Base-by-base conservation (phyloP, 352 stramenopile genomes). In the Pythium diclinum region DNA sequence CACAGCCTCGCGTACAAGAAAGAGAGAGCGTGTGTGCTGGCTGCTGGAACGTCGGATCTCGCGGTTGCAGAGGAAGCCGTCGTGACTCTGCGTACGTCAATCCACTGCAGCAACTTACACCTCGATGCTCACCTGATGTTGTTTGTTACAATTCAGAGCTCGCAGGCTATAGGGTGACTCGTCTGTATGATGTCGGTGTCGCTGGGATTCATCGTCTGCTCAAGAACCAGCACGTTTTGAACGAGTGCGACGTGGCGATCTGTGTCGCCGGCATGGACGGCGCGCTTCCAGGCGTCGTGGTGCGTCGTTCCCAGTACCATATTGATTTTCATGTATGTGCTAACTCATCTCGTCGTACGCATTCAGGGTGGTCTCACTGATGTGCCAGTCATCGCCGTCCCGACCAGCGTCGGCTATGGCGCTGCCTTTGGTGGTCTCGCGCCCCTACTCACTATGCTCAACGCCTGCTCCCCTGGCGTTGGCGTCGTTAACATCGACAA, bases 401-500 rank as follows among this genome's bases (percentile, higher is more conserved):
- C 92, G 3, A 98, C 92, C 19, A 97, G 89, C 63, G 89, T 99
- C 52, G 97, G 97, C n/a, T 95, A 95, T 54, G 87, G 87, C 13
- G 85, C 85, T 21, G 85, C 86, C 3, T 95, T 95, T 54, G 84
- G 89, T 3, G 97, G 96, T 0, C 74, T 99, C 10, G 96, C 93
- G 55, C 96, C 96, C 0, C 77, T 99, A 49, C 75, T 99, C 17
- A 99, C 96, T 10, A 99, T 99, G 96, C 79, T 99, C 34, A 99
- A 99, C 74, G 95, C 89, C 19, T 99, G 96, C 71, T 97, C 94
- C 46, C 97, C 97, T 14, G 97, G 97, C n/a, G 95, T 99, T 3
- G 92, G 91, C n/a, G 95, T 99, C 40, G 94, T 99, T n/a, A 99
- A 99, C 74, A 98, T 99, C 64, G 97, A 99, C 76, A 99, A 99